Evolutionary conservation across 2,329 filamentous ascomycete genomes (phyloP).

Genomic region (Clarireedia paspali): DNA sequence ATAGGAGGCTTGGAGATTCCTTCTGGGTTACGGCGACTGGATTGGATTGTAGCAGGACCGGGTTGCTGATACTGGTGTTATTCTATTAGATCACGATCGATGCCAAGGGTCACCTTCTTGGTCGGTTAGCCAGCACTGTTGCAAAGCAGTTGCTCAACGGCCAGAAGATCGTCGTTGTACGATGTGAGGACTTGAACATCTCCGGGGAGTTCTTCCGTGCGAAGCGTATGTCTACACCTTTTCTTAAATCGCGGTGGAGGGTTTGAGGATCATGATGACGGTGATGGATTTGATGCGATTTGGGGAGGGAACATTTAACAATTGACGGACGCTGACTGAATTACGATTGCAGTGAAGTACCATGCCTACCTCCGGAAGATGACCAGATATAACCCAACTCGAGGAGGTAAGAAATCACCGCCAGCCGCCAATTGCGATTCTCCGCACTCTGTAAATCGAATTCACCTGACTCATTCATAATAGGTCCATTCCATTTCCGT

Average conservation of each 20-base stretch:
- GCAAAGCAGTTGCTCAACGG: slow-evolving; percentile 98
- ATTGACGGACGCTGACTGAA: slow-evolving; percentile 38
- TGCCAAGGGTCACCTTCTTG: slow-evolving; percentile 99
- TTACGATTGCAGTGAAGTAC: slow-evolving; percentile 83
- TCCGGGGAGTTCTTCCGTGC: slow-evolving; percentile 99
- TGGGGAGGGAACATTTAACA: background rate
- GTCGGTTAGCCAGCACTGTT: slow-evolving; percentile 94
- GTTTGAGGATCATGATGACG: slow-evolving; percentile 4
- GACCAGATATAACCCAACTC: slow-evolving; percentile 98
- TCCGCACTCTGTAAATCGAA: slow-evolving; percentile 1
- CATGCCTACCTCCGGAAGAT: slow-evolving; percentile 99
- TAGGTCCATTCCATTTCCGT: slow-evolving; percentile 99
- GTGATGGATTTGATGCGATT: slow-evolving; percentile 12
- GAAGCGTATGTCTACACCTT: slow-evolving; percentile 69
- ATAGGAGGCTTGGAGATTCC: background rate
- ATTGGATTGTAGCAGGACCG: slow-evolving; percentile 14
- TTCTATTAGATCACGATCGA: slow-evolving; percentile 83
- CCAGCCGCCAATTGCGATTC: slow-evolving; percentile 4
- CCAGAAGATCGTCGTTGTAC: slow-evolving; percentile 98
- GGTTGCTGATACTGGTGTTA: slow-evolving; percentile 29
- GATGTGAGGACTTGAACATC: slow-evolving; percentile 99
- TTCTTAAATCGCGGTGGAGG: slow-evolving; percentile 1
- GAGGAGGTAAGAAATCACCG: slow-evolving; percentile 65
- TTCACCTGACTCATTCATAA: slow-evolving; percentile 29
- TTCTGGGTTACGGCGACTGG: slow-evolving; percentile 7